Base-by-base conservation (phyloP, 176 grass and related monocot genomes). In the Chloris gayana region DNA sequence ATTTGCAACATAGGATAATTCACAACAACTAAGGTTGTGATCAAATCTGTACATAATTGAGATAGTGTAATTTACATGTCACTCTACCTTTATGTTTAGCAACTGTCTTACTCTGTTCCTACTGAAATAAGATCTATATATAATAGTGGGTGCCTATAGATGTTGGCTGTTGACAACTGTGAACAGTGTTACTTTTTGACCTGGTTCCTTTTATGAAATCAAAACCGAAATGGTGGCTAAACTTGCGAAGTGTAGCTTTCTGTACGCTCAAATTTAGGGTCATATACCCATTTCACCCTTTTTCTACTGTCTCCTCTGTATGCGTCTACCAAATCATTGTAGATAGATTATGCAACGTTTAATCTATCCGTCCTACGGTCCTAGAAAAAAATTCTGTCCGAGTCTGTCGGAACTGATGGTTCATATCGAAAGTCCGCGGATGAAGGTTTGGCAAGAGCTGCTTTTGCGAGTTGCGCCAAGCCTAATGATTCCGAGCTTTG, bases 11-110 rank as follows among this genome's bases (percentile, higher is more conserved):
- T n/a, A 57, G 1, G 19, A 22, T 24, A 65, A 85, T 31, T 59
- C 3, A 60, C 41, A 19, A 6, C 62, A 35, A 44, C 19, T 44
- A 69, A 51, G 47, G 63, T 15, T 85, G 59, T 51, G 62, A 31
- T 44, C 13, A 22, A 37, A 39, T 24, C 38, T 85, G 87, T 85
- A 82, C 83, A 85, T 89, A 81, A 78, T 61, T 82, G 58, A 14
- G 71, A 81, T 30, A 19, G 51, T 31, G 65, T 72, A 76, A 56
- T 15, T 69, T 59, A 51, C 15, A 47, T 72, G 37, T 25, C 47
- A 56, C 29, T 27, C 17, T 34, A 67, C 69, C 47, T n/a, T 67
- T 27, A 67, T 41, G 24, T 29, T 61, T 47, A 38, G 30, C 50
- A 60, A 27, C 71, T 82, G 11, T 24, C 80, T 39, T 77, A 72